phyloP scores from a whole-genome alignment of 345 rosid genomes.

The Eucalyptus regnans region DNA sequence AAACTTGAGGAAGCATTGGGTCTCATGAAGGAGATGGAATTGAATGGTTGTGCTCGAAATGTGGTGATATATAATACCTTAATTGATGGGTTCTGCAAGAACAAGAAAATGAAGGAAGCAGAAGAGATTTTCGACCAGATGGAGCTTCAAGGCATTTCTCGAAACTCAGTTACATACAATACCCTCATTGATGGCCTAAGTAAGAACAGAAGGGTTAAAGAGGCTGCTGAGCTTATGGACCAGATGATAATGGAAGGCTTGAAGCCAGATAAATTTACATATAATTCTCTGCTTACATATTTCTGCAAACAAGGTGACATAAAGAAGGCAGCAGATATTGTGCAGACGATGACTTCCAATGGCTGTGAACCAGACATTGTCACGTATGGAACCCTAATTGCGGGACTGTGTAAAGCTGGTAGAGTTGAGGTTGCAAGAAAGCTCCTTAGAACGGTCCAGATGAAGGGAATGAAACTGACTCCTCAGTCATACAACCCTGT shows the following conservation, averaged over 20 bases:
- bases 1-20: slow-evolving; percentile 50
- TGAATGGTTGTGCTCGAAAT: slow-evolving; percentile 59
- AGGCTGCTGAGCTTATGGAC: slow-evolving; percentile 80
- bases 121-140: slow-evolving; percentile 92
- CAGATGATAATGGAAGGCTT: slow-evolving; percentile 91
- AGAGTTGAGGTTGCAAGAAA: slow-evolving; percentile 61
- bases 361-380: slow-evolving; percentile 81
- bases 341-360: slow-evolving; percentile 66
- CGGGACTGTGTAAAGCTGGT: slow-evolving; percentile 84
- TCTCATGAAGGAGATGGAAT: slow-evolving; percentile 79
- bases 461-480: slow-evolving; percentile 62
- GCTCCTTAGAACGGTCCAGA: slow-evolving; percentile 63
- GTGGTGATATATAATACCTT: slow-evolving; percentile 78
- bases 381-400: slow-evolving; percentile 70
- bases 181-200: slow-evolving; percentile 84
- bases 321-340: slow-evolving; percentile 76
- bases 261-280: slow-evolving; percentile 77
- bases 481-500: slow-evolving; percentile 86
- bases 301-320: slow-evolving; percentile 70
- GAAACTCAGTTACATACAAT: slow-evolving; percentile 76
- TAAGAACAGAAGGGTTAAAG: slow-evolving; percentile 62
- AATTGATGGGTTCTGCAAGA: slow-evolving; percentile 85
- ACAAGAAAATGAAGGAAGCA: slow-evolving; percentile 56
- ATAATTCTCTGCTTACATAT: slow-evolving; percentile 65
- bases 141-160: slow-evolving; percentile 84